Evolutionary conservation across 805 yeast genomes (phyloP), one percentile per base, ranked within the genome.

Genomic region (Yarrowia keelungensis): DNA sequence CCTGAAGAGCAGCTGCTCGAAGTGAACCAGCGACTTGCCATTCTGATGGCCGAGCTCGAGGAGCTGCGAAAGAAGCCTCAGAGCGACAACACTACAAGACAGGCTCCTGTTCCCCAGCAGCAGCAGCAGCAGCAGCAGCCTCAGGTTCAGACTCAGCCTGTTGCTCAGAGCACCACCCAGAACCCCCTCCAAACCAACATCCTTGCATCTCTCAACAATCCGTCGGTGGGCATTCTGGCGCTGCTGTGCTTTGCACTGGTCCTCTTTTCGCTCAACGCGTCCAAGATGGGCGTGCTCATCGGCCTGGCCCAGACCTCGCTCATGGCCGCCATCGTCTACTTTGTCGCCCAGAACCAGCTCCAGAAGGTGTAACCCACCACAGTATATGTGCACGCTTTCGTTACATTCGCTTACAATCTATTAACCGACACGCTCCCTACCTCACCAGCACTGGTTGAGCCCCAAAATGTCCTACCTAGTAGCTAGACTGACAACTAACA

Each of bases 401-500:
- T 26, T 26, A 26, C 32, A 26, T 5, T 26, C 32, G 32, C 32
- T 16, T 43, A 43, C n/a, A 19, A 42, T n/a, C n/a, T 50, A 50
- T 50, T 50, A 8, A 36, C 58, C 11, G 59, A 53, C 61, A 54
- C 61, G 36, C 61, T 39, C 61, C 36, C 61, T 54, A 14, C 2
- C 35, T 47, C 50, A 1, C 50, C 59, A 19, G 14, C 35, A 8
- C 32, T 26, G 16, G 46, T 15, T 10, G 58, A 51, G 58, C 61
- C 7, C 5, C 59, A 56, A 56, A 56, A 56, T 10, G 62, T 41
- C 47, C 53, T 22, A 47, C 49, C 8, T 11, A 7, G 26, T 38
- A 38, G 22, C 12, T 38, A 54, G 61, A 41, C 61, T 22, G 59
- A 42, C 61, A 54, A 54, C 62, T 56, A 56, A 56, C 62, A 56